Percentiles rank a stretch among this genome's conserved stretches.
These are phyloP conservation scores for Prunus fruticosa DNA, from an alignment of 306 rosid species.

Conservation along the genomic window DNA sequence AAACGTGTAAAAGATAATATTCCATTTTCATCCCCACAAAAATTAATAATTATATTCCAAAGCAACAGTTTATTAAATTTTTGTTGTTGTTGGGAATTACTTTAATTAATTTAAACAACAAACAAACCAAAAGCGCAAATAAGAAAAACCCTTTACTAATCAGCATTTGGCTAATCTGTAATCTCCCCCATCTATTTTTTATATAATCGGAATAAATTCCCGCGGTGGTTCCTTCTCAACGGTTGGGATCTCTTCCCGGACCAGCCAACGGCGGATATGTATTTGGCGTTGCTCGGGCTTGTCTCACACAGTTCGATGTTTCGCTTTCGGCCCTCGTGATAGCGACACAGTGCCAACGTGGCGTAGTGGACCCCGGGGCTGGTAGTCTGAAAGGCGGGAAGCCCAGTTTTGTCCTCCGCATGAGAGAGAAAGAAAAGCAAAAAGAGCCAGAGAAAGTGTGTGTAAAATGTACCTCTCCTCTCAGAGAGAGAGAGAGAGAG, in stretches of 20 bases:
- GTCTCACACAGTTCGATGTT: slow-evolving; percentile 57
- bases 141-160: slow-evolving; percentile 18
- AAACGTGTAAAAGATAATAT: slow-evolving; percentile 7
- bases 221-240: slow-evolving; percentile 24
- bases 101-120: neutral
- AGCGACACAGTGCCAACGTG: slow-evolving; percentile 32
- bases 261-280: slow-evolving; percentile 12
- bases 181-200: neutral
- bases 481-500: slow-evolving; percentile 27
- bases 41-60: neutral
- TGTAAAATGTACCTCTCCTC: neutral
- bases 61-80: neutral
- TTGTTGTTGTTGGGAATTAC: no score
- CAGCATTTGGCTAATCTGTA: neutral
- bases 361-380: slow-evolving; percentile 50
- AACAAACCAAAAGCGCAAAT: neutral
- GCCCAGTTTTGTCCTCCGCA: slow-evolving; percentile 49
- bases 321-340: slow-evolving; percentile 55
- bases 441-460: neutral
- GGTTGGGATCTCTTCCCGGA: neutral
- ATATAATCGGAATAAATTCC: slow-evolving; percentile 37
- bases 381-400: slow-evolving; percentile 80
- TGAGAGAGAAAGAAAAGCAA: neutral
- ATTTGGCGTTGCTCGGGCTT: neutral
- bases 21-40: neutral